Conservation (phyloP, 768 basidiomycete species). For the Agaricus blazei region DNA sequence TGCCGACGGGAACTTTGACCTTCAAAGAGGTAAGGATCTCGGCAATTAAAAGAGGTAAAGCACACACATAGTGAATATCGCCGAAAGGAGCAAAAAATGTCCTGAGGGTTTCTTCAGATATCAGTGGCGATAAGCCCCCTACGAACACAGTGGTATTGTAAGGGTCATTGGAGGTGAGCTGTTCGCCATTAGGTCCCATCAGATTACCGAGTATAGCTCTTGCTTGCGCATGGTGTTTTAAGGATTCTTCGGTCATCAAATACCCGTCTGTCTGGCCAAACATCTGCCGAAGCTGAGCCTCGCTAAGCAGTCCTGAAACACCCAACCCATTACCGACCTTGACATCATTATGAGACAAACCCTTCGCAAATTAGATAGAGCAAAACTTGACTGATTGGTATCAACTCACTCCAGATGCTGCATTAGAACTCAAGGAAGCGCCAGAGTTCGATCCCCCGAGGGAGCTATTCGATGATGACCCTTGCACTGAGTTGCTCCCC, state of each 20-base stretch:
- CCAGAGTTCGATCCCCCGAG: slow-evolving; percentile 48
- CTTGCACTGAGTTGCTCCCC: slow-evolving; percentile 30
- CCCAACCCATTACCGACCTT: slow-evolving; percentile 22
- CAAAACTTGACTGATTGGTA: not conserved
- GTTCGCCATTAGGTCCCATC: slow-evolving; percentile 83
- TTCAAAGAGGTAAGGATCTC: slow-evolving; percentile 22
- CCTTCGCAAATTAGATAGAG: not conserved
- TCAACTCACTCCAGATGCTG: slow-evolving; percentile 26
- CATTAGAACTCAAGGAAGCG: slow-evolving; percentile 47
- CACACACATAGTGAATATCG: slow-evolving; percentile 83
- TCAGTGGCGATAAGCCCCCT: slow-evolving; percentile 82
- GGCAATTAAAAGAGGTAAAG: not conserved
- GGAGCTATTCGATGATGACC: slow-evolving; percentile 42
- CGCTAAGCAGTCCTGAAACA: slow-evolving; percentile 38
- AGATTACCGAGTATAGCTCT: slow-evolving; percentile 78
- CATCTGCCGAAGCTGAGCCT: slow-evolving; percentile 28
- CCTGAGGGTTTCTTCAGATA: slow-evolving; percentile 86
- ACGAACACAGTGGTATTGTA: slow-evolving; percentile 97
- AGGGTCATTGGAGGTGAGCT: slow-evolving; percentile 86
- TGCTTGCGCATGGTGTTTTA: slow-evolving; percentile 82
- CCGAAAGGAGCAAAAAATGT: slow-evolving; percentile 93
- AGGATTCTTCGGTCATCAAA: slow-evolving; percentile 64
- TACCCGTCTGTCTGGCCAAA: slow-evolving; percentile 21
- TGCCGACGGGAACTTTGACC: slow-evolving; percentile 96
- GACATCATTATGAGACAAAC: slow-evolving; percentile 41